Percentiles rank a stretch among this genome's conserved stretches.
Conservation (phyloP, 495 filamentous ascomycete genomes). For the Penicillium verhagenii region DNA sequence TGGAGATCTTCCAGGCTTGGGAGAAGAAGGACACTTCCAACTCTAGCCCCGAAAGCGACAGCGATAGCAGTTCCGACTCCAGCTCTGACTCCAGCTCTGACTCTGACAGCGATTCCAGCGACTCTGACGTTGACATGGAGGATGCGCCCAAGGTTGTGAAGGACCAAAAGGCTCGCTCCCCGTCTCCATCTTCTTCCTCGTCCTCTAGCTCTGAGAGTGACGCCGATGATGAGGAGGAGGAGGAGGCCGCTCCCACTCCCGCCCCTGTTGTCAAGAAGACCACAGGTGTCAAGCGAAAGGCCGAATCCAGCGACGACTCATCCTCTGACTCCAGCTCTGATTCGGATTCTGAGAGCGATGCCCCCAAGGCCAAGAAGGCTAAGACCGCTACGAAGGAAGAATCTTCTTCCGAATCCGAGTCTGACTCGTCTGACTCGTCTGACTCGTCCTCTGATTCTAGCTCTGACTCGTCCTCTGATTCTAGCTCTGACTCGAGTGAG, state of each 20-base stretch:
- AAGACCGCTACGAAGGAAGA: constrained; percentile 23
- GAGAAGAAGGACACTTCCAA: constrained; percentile 26
- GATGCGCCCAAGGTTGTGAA: constrained; percentile 41
- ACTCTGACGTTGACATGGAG: constrained; percentile 59
- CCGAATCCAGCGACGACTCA: constrained; percentile 50
- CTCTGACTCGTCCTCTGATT: constrained; percentile 37
- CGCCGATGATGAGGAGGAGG: constrained; percentile 59
- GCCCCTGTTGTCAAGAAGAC: constrained; percentile 36
- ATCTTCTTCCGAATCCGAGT: constrained; percentile 21
- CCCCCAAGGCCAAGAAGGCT: constrained; percentile 43
- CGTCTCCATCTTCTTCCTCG: constrained; percentile 47
- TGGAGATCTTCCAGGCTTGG: constrained; percentile 52
- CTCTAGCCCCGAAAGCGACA: constrained; percentile 8
- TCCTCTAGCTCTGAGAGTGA: constrained; percentile 60
- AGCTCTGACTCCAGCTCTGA: constrained; percentile 7
- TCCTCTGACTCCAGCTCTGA: constrained; percentile 51
- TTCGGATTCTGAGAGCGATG: constrained; percentile 37
- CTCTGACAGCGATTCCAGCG: constrained; percentile 36
- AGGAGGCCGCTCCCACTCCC: constrained; percentile 28
- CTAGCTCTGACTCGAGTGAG: constrained; percentile 31
- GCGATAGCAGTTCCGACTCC: constrained; percentile 15
- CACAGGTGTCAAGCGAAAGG: constrained; percentile 62
- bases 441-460: constrained; percentile 16
- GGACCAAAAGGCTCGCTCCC: constrained; percentile 26
- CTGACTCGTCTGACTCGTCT: constrained; percentile 17